These are phyloP conservation scores for Ziziphus jujuba DNA, from an alignment of 306 rosid genomes.

Conservation along the genomic window DNA sequence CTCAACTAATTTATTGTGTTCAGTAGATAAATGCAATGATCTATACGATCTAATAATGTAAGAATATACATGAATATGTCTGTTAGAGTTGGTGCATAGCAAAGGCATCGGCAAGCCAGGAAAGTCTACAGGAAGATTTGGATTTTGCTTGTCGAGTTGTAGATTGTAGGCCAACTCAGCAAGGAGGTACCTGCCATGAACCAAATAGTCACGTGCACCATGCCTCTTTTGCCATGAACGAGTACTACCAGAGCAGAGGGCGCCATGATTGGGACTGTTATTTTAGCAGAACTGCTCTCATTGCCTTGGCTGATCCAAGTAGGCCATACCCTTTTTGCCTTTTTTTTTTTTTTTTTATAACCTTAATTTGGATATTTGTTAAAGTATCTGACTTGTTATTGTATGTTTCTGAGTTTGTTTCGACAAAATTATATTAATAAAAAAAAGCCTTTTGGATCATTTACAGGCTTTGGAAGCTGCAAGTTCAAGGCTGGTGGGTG, in stretches of 20 bases:
- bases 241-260: conserved; percentile 1
- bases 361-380: too few relatives aligned
- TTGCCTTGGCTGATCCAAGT: conserved; percentile 16
- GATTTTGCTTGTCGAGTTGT: neutral
- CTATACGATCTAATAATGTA: too few relatives aligned
- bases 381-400: too few relatives aligned
- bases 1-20: too few relatives aligned
- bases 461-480: too few relatives aligned
- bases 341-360: neutral
- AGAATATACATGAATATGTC: neutral
- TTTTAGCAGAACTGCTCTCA: neutral
- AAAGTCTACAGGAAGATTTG: neutral
- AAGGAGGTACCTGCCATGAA: neutral
- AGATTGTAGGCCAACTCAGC: neutral
- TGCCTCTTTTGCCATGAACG: neutral
- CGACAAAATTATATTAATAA: too few relatives aligned
- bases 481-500: too few relatives aligned
- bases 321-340: neutral
- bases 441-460: too few relatives aligned
- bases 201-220: neutral
- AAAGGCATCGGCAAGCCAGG: neutral
- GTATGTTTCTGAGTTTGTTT: too few relatives aligned
- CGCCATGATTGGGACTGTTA: neutral
- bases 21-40: too few relatives aligned
- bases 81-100: neutral